Evolutionary conservation across 1,284 basidiomycete species (phyloP).

Genomic region (Apiotrichum domesticum): DNA sequence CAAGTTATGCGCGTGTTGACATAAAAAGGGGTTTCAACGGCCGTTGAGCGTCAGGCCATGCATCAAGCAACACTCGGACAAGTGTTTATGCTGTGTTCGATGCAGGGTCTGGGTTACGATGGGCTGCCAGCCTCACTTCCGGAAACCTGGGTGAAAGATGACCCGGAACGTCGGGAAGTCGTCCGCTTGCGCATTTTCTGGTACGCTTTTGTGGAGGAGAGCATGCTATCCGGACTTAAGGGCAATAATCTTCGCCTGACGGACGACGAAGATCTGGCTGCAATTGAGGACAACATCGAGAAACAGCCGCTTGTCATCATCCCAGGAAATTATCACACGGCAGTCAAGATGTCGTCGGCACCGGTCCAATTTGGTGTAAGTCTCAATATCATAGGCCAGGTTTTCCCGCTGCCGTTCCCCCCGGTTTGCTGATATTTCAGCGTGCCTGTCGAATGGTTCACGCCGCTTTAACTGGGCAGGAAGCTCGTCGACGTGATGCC

Average conservation of each 20-base stretch:
- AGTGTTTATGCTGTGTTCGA: constrained; percentile 64
- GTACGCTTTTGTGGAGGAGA: constrained; percentile 72
- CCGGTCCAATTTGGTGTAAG: constrained; percentile 59
- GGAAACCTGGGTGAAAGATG: constrained; percentile 45
- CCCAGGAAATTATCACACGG: constrained; percentile 32
- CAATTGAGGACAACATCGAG: constrained; percentile 4
- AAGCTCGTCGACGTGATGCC: constrained; percentile 57
- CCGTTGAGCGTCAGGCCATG: constrained; percentile 57
- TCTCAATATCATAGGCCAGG: not conserved
- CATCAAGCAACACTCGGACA: constrained; percentile 60
- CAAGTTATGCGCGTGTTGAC: not conserved
- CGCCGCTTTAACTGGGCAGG: constrained; percentile 63
- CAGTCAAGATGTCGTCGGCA: constrained; percentile 52
- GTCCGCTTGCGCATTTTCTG: constrained; percentile 73
- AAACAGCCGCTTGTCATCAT: constrained; percentile 5
- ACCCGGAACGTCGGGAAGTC: constrained; percentile 31
- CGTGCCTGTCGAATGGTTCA: constrained; percentile 69
- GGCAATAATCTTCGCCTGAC: constrained; percentile 63
- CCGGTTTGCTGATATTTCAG: constrained; percentile 17
- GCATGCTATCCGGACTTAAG: constrained; percentile 66
- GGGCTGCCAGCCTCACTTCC: constrained; percentile 51
- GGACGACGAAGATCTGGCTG: constrained; percentile 48
- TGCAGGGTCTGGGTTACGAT: constrained; percentile 51
- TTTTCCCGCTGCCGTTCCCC: too few species aligned
- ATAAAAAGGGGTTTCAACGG: constrained; percentile 49